Base-by-base conservation (phyloP, 176 grass and related monocot species). In the Musa itinerans region DNA sequence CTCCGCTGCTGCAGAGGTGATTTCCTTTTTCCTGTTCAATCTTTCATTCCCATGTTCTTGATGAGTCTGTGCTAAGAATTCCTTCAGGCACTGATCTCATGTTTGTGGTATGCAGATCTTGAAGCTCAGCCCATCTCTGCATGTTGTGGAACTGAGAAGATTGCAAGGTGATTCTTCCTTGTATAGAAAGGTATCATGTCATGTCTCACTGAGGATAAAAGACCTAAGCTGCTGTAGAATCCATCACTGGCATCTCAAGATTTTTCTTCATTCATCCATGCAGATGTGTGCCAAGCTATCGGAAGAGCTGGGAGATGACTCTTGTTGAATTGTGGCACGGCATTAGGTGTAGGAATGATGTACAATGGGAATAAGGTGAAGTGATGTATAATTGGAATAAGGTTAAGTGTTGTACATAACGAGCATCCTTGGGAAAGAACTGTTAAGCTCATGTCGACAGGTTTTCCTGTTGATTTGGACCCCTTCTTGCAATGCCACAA, bases 131-230 rank as follows among this genome's bases (percentile, higher is more conserved):
- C 57, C 85, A 78, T 86, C 86, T 75, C 80, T 93, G 65, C 91
- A 87, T 76, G 88, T 91, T 79, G 94, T 98, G 1, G 90, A 98
- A 68, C 72, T 98, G 54, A 91, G 83, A 77, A 91, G 79, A 81
- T 84, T 84, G 80, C 89, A 78, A 6, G 88, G 90, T 75, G 90
- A 91, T 75, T 89, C 86, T 50, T 83, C 74, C 2, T 82, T 93
- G 10, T 98, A 98, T 68, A 84, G 81, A 91, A 78, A 91, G 88
- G 90, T 89, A 83, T 63, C 52, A 53, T 11, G 34, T 0, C 26
- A 27, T 27, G 26, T 27, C 26, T 2, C 26, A 27, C 26, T 0
- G 26, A 27, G 26, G 26, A 27, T 27, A 2, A 27, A 27, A 27
- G 26, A 27, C 26, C 34, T 43, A 43, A 43, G 34, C 34, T 43